phyloP scores from a whole-genome alignment of 257 asterid genomes.

The Ehretia macrophylla region DNA sequence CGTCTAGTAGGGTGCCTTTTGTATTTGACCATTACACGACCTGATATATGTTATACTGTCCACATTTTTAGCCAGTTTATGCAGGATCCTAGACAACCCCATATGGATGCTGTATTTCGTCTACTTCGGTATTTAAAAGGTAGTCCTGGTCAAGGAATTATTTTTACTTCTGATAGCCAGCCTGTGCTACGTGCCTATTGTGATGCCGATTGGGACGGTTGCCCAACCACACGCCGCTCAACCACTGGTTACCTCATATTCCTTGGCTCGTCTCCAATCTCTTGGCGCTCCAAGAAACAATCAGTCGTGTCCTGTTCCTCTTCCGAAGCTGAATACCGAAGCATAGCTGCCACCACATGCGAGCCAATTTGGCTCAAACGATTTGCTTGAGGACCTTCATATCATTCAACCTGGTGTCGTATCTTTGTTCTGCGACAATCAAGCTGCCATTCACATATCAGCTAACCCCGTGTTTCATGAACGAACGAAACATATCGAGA shows the following conservation, averaged over 20 bases:
- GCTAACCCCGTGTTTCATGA: no score
- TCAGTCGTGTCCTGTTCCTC: not conserved
- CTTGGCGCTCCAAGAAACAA: slow-evolving; percentile 11
- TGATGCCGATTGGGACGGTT: slow-evolving; percentile 1
- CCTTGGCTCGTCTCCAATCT: not conserved
- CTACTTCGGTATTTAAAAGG: not conserved
- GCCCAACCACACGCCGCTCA: not conserved
- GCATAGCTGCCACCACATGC: not conserved
- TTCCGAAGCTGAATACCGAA: slow-evolving; percentile 1
- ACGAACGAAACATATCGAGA: no score
- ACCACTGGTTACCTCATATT: not conserved
- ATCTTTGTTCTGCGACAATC: no score
- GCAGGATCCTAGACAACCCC: not conserved
- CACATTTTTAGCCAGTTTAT: not conserved
- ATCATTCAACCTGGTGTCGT: no score
- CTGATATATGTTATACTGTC: not conserved
- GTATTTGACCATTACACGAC: not conserved
- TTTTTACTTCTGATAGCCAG: not conserved
- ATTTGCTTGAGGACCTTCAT: no score
- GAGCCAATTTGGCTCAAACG: no score
- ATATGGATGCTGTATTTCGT: not conserved
- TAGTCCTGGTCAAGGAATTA: slow-evolving; percentile 3
- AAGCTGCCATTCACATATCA: no score
- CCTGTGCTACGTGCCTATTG: not conserved
- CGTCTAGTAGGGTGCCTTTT: not conserved